Conservation (phyloP, 2,329 filamentous ascomycete species). For the Trichophyton mentagrophytes region DNA sequence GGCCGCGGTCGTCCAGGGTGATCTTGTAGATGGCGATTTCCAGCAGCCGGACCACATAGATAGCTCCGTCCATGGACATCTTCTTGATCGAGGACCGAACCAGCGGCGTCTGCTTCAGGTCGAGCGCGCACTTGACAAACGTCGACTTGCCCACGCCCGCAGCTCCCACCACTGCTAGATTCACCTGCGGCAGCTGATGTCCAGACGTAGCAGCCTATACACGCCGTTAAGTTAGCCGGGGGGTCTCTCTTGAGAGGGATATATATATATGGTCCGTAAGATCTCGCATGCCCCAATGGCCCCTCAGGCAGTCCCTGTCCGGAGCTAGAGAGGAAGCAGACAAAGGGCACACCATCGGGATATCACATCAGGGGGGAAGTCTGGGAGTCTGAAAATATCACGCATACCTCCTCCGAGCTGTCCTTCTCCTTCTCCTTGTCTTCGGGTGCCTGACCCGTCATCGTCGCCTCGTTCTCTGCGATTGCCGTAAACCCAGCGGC, state of each 20-base stretch:
- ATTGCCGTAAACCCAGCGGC: constrained; percentile 1
- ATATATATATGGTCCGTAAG: too few species aligned
- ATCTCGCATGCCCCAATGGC: too few species aligned
- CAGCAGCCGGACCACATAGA: constrained; percentile 45
- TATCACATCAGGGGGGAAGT: too few species aligned
- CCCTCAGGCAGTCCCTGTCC: too few species aligned
- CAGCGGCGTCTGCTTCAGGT: constrained; percentile 35
- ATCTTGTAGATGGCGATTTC: constrained; percentile 44
- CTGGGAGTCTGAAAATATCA: not conserved
- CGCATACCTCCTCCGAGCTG: not conserved
- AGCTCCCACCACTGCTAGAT: constrained; percentile 45
- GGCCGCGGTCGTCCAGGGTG: constrained; percentile 36
- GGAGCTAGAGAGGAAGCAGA: not conserved
- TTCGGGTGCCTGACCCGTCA: not conserved
- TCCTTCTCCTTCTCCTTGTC: not conserved
- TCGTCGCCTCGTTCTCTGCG: constrained; percentile 1
- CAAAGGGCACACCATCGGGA: too few species aligned
- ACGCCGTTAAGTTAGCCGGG: not conserved
- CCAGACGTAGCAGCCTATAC: constrained; percentile 17
- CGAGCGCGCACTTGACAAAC: constrained; percentile 46
- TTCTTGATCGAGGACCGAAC: constrained; percentile 37
- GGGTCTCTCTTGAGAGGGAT: not conserved
- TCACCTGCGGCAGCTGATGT: constrained; percentile 39
- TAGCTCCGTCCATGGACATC: constrained; percentile 43
- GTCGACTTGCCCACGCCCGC: constrained; percentile 45